phyloP scores from a whole-genome alignment of 352 stramenopile genomes.

The Globisporangium middletonii region DNA sequence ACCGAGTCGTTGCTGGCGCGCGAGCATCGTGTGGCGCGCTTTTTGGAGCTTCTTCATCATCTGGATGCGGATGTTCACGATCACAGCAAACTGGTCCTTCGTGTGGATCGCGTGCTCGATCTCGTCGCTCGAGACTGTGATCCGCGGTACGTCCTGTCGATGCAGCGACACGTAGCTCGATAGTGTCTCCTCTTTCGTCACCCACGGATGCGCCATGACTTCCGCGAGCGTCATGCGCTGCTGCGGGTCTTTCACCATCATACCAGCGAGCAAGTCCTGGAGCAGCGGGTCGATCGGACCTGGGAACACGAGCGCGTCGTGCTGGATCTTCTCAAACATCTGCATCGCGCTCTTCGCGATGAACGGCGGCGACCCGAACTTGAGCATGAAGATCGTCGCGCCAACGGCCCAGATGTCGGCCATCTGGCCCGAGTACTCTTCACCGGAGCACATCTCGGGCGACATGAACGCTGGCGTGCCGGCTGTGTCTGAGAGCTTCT shows the following conservation, averaged over 20 bases:
- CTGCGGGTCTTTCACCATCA: conserved; percentile 57
- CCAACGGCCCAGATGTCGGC: conserved; percentile 91
- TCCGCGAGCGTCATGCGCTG: conserved; percentile 56
- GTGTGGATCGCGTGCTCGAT: conserved; percentile 59
- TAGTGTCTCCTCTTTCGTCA: conserved; percentile 60
- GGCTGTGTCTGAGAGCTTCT: conserved; percentile 71
- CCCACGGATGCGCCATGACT: conserved; percentile 73
- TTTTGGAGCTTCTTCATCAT: conserved; percentile 59
- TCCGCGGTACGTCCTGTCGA: conserved; percentile 25
- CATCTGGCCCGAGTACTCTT: conserved; percentile 80
- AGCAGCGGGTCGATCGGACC: conserved; percentile 42
- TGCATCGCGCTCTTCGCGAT: conserved; percentile 83
- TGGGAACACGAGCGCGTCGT: conserved; percentile 64
- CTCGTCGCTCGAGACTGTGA: conserved; percentile 73
- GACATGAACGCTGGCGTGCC: conserved; percentile 92
- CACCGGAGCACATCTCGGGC: conserved; percentile 86
- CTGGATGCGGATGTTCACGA: conserved; percentile 66
- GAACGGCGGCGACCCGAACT: conserved; percentile 87
- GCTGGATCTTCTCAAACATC: conserved; percentile 88
- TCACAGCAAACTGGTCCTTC: conserved; percentile 47
- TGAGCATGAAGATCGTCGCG: conserved; percentile 86
- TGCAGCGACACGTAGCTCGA: conserved; percentile 11
- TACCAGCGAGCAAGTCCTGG: conserved; percentile 49
- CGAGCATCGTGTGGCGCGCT: conserved; percentile 30
- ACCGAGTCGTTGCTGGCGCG: conserved; percentile 10